Evolutionary conservation across 106 monocot species (phyloP), one percentile per base, ranked within the genome.

Genomic region (Dioscorea zingiberensis): DNA sequence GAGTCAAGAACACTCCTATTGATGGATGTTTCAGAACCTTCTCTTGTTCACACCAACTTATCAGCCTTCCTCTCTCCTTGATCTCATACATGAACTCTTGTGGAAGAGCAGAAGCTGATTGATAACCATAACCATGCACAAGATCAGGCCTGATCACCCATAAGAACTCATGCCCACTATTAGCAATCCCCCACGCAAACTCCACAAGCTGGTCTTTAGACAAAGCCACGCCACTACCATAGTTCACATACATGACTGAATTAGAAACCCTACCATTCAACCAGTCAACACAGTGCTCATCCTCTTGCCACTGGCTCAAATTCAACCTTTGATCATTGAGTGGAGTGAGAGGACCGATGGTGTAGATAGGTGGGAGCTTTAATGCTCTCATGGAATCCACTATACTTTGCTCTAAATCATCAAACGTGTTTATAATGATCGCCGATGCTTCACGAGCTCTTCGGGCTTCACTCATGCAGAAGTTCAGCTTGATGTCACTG

Each of bases 391-490:
- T 56, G 14, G 73, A 71, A 3, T 68, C 58, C 3, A 88, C 47
- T 16, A 71, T 70, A 0, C 56, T 16, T 38, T n/a, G 46, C 63
- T 88, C 88, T 12, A 88, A 49, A 0, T 68, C 74, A 44, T 78
- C 72, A 59, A 88, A 84, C 16, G 84, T 84, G 75, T 84, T 83
- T 3, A 87, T 22, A 28, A 87, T 53, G 61, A 87, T 58, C 5
- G 78, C 80, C 0, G 76, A 49, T 0, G 83, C 74, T 22, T 38
- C 76, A 74, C 0, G 76, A 49, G 1, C 80, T 74, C 22, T 38
- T 54, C 2, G 48, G 22, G 3, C 28, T 63, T 70, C 76, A 80
- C 44, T 15, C 80, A 76, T 10, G 75, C 38, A 38, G 38, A 38
- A 38, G 38, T 38, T 38, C 0, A 38, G 38, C 38, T 8, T 10